These are phyloP conservation scores for Phialocephala sp. DNA, from an alignment of 2,329 filamentous ascomycete species.

Conservation along the genomic window DNA sequence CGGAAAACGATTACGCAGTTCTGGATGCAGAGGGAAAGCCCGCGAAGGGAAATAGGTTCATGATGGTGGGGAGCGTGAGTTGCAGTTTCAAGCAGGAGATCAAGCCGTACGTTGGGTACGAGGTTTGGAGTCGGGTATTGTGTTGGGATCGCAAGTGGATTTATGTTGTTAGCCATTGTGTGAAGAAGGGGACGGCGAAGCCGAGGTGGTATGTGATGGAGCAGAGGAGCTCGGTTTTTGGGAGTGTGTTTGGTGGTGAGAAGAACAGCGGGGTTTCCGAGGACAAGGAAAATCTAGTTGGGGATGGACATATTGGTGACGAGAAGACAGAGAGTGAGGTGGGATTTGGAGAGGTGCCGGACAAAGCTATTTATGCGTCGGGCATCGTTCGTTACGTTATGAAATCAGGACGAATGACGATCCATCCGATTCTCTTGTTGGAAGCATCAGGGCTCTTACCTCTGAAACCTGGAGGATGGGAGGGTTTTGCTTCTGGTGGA, in stretches of 20 bases:
- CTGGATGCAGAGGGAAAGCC: constrained; percentile 28
- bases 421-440: constrained; percentile 80
- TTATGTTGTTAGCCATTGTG: constrained; percentile 74
- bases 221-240: neutral
- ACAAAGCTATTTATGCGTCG: constrained; percentile 62
- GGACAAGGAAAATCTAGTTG: neutral
- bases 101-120: constrained; percentile 67
- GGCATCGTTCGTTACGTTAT: constrained; percentile 80
- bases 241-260: neutral
- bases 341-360: neutral
- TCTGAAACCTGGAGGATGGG: constrained; percentile 70
- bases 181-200: constrained; percentile 61
- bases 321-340: neutral
- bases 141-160: constrained; percentile 82
- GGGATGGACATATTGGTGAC: neutral
- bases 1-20: constrained; percentile 42
- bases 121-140: constrained; percentile 73
- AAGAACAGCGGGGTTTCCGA: neutral
- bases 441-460: constrained; percentile 77
- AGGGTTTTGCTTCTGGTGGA: constrained; percentile 23
- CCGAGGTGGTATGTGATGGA: constrained; percentile 50
- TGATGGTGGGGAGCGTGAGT: constrained; percentile 65
- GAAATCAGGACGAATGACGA: constrained; percentile 69
- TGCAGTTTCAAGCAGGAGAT: constrained; percentile 77
- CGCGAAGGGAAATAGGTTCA: constrained; percentile 41